Evolutionary conservation across 140 eudicot genomes (phyloP).

Genomic region (Oenanthe javanica): DNA sequence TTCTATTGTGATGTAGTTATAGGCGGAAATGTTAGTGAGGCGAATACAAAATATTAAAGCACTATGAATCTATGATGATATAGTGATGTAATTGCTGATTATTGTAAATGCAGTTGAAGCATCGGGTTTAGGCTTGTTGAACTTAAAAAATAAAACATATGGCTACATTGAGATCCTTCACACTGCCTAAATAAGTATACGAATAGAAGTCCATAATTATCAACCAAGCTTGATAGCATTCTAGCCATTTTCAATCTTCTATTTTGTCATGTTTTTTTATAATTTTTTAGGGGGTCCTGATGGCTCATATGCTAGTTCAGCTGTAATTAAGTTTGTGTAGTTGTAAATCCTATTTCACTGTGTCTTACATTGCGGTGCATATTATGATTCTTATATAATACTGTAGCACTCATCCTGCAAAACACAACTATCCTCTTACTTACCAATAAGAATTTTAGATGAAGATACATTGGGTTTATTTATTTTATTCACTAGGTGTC

Average conservation of each 20-base stretch:
- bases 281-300: background rate
- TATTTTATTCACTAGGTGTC: background rate
- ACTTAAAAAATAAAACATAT: background rate
- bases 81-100: background rate
- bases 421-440: background rate
- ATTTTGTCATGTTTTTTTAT: too few relatives aligned
- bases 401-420: background rate
- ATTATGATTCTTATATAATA: background rate
- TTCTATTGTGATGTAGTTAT: background rate
- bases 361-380: background rate
- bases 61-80: background rate
- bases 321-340: background rate
- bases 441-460: background rate
- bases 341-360: background rate
- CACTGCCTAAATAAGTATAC: background rate
- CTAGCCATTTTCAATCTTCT: background rate
- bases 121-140: background rate
- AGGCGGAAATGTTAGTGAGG: background rate
- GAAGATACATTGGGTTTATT: background rate
- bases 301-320: background rate
- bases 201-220: background rate
- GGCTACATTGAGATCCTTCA: background rate
- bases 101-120: background rate
- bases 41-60: background rate
- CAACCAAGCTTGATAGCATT: background rate